phyloP scores from a whole-genome alignment of 768 basidiomycete genomes.

The Psilocybe cyanescens region DNA sequence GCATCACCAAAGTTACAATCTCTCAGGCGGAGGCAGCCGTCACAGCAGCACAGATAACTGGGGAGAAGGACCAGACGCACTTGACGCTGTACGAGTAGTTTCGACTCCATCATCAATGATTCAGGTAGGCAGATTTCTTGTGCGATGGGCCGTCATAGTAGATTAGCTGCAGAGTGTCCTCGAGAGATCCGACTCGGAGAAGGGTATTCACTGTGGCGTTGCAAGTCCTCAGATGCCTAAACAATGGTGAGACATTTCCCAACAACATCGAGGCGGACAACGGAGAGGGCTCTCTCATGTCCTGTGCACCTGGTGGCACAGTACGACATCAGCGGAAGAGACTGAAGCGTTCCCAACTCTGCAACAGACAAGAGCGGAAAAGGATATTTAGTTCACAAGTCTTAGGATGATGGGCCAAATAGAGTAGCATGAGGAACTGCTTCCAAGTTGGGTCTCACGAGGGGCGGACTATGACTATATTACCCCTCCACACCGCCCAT shows the following conservation, averaged over 20 bases:
- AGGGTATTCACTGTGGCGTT: too few species aligned
- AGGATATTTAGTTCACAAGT: constrained; percentile 15
- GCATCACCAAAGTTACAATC: background rate
- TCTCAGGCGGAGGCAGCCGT: too few species aligned
- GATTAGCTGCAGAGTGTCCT: too few species aligned
- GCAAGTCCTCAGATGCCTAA: too few species aligned
- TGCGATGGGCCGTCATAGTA: too few species aligned
- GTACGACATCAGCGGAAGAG: background rate
- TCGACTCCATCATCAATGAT: too few species aligned
- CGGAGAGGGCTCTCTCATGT: background rate
- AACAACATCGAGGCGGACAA: background rate
- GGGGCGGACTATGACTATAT: background rate
- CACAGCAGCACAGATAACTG: too few species aligned
- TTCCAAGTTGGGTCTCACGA: constrained; percentile 4
- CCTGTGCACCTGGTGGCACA: background rate
- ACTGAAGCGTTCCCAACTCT: background rate
- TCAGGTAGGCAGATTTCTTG: too few species aligned
- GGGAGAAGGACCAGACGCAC: too few species aligned
- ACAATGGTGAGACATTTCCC: background rate
- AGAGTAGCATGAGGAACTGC: constrained; percentile 1
- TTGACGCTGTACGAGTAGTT: too few species aligned
- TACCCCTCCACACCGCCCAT: background rate
- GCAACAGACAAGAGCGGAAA: constrained; percentile 14
- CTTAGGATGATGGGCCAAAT: constrained; percentile 11
- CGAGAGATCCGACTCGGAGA: too few species aligned